Percentiles rank a stretch among this genome's conserved stretches.
phyloP scores from a whole-genome alignment of 2,329 filamentous ascomycete species.

The Clonostachys solani region DNA sequence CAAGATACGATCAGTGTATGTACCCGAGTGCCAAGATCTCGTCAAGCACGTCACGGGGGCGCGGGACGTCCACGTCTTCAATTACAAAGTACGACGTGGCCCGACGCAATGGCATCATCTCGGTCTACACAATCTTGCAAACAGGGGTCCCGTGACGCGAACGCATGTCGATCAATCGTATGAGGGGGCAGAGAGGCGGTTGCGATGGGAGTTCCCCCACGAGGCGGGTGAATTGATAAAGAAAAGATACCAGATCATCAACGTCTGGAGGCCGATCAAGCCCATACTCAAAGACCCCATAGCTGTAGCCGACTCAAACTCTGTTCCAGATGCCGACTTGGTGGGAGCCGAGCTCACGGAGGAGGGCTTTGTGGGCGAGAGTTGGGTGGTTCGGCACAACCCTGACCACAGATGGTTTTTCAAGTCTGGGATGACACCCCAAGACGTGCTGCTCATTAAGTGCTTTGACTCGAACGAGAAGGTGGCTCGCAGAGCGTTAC shows the following conservation, averaged over 20 bases:
- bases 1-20: constrained; percentile 62
- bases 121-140: constrained; percentile 47
- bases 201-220: constrained; percentile 32
- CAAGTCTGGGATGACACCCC: constrained; percentile 41
- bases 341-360: constrained; percentile 45
- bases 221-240: constrained; percentile 35
- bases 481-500: constrained; percentile 45
- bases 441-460: constrained; percentile 56
- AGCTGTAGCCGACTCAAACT: constrained; percentile 44
- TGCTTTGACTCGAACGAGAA: constrained; percentile 58
- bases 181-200: constrained; percentile 32
- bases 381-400: constrained; percentile 35
- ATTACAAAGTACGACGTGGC: constrained; percentile 50
- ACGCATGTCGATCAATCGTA: constrained; percentile 57
- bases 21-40: constrained; percentile 66
- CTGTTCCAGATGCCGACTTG: constrained; percentile 45
- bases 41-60: constrained; percentile 58
- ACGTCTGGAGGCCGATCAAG: constrained; percentile 49
- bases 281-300: constrained; percentile 49
- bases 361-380: constrained; percentile 44
- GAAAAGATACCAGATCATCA: constrained; percentile 47
- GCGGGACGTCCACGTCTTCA: constrained; percentile 53
- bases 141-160: constrained; percentile 31
- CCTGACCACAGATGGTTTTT: constrained; percentile 46
- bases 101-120: constrained; percentile 58